phyloP scores from a whole-genome alignment of 306 rosid genomes.

The peach (Prunus persica) region DNA sequence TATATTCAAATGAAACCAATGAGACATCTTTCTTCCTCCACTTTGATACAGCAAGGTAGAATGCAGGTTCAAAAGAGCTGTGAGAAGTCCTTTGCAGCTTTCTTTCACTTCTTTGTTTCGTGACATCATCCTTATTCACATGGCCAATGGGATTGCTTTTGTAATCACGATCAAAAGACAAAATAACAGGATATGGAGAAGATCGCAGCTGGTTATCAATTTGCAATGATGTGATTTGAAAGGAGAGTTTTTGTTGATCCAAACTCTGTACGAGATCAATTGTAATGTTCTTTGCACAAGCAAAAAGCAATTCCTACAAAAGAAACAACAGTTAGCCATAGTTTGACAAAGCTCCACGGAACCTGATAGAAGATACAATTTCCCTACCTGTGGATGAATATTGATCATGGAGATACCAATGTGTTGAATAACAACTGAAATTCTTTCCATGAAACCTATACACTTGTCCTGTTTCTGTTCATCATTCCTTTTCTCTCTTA shows the following conservation, averaged over 20 bases:
- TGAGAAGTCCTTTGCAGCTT: conserved; percentile 39
- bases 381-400: conserved; percentile 67
- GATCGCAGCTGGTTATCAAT: conserved; percentile 88
- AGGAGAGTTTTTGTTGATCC: conserved; percentile 73
- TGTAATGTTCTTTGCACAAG: conserved; percentile 57
- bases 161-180: conserved; percentile 66
- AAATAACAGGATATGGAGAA: conserved; percentile 84
- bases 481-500: conserved; percentile 43
- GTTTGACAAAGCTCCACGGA: conserved; percentile 11
- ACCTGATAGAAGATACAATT: conserved; percentile 11
- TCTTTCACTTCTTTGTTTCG: conserved; percentile 41
- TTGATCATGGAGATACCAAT: conserved; percentile 79
- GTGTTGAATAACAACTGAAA: conserved; percentile 60
- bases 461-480: conserved; percentile 56
- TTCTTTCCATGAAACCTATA: conserved; percentile 62
- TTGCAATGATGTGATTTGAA: conserved; percentile 67
- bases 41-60: conserved; percentile 71
- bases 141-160: conserved; percentile 39
- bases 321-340: conserved; percentile 20
- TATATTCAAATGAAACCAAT: conserved; percentile 80
- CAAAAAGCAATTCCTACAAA: conserved; percentile 81
- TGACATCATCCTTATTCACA: conserved; percentile 38
- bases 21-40: conserved; percentile 92
- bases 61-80: conserved; percentile 52
- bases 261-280: conserved; percentile 73